These are phyloP conservation scores for Hemisphaericaspora xylofermentans DNA, from an alignment of 1,139 yeast genomes.

Conservation along the genomic window DNA sequence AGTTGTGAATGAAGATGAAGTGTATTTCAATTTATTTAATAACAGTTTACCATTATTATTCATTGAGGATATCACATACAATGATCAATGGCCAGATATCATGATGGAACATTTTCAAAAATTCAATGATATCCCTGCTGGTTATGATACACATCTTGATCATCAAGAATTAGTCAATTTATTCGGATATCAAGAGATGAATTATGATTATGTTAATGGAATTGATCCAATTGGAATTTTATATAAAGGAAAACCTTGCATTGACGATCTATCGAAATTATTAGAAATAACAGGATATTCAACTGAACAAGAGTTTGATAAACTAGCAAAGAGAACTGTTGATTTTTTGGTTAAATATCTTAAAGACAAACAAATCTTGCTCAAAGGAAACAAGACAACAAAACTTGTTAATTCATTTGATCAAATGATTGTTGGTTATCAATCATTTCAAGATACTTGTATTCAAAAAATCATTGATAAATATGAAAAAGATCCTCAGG, in stretches of 20 bases:
- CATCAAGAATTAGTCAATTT: slow-evolving; percentile 15
- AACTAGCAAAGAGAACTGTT: slow-evolving; percentile 5
- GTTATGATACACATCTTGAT: slow-evolving; percentile 13
- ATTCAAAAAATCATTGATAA: slow-evolving; percentile 8
- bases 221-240: slow-evolving; percentile 24
- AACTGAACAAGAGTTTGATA: slow-evolving; percentile 7
- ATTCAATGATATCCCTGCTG: slow-evolving; percentile 10
- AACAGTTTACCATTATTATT: slow-evolving; percentile 19
- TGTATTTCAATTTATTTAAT: slow-evolving; percentile 20
- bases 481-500: slow-evolving; percentile 8
- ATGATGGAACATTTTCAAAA: slow-evolving; percentile 13
- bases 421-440: slow-evolving; percentile 9
- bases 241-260: slow-evolving; percentile 9
- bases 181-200: slow-evolving; percentile 25
- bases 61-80: slow-evolving; percentile 15
- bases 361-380: slow-evolving; percentile 2
- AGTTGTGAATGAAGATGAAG: slow-evolving; percentile 14
- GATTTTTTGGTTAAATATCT: slow-evolving; percentile 10
- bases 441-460: slow-evolving; percentile 3
- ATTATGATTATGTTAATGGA: slow-evolving; percentile 27
- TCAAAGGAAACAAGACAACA: neutral
- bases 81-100: slow-evolving; percentile 15
- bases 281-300: slow-evolving; percentile 6
- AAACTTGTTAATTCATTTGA: slow-evolving; percentile 7
- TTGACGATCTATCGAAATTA: slow-evolving; percentile 4